Base-by-base conservation (phyloP, 192 early-diverging fungal species). In the Allomyces javanicus region DNA sequence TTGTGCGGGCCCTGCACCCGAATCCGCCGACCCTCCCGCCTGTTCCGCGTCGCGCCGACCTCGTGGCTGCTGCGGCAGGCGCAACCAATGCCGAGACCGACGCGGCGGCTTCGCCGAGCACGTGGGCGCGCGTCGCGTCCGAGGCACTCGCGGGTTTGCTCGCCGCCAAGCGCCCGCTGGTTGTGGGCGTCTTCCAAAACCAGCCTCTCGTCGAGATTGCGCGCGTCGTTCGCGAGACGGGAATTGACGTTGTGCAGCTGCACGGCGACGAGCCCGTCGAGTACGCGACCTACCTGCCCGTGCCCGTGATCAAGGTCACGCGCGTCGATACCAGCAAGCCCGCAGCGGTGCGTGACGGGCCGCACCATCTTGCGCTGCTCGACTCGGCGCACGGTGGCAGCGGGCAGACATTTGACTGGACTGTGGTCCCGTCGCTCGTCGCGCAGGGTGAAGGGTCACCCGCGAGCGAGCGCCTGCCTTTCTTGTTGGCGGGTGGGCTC, bases 121-220 rank as follows among this genome's bases (percentile, higher is more conserved):
- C 33, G 4, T 40, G 33, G 33, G 33, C 33, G 33, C 33, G 33
- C 7, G 33, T 40, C 33, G 33, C 33, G 7, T 40, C 33, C 33
- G 33, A 40, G 33, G 33, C 33, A 3, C 33, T 40, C 9, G 17
- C 50, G 50, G 50, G 50, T 12, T 12, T 58, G 17, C 50, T 58
- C 6, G 50, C 50, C 17, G 17, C 45, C 45, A 63, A 67, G 61
- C 78, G 74, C 61, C 97, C 97, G 23, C 75, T 92, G 64, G 72
- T 94, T 19, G 90, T 93, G 1, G 97, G 97, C 7, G 94, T 99
- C 11, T 99, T 99, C 73, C 82, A 83, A 68, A 89, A 94, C 71
- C 90, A 93, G 61, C 67, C 83, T 1, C 67, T 89, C 24, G 87
- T 86, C 62, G 73, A 91, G 65, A 92, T 97, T 66, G 81, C 81